phyloP scores from a whole-genome alignment of 2,329 filamentous ascomycete species.

The Penicillium sp. region DNA sequence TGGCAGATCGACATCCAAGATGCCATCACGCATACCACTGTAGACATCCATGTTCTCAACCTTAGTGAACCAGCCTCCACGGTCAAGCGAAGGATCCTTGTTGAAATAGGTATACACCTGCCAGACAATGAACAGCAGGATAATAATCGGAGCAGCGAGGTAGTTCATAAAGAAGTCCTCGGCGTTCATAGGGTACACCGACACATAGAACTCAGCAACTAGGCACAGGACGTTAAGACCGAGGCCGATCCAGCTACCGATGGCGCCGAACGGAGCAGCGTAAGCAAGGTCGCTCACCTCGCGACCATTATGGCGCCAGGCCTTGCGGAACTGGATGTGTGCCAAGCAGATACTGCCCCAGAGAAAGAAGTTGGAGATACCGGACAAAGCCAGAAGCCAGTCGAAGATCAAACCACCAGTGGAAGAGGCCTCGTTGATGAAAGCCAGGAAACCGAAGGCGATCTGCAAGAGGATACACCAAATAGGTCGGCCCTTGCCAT shows the following conservation, averaged over 20 bases:
- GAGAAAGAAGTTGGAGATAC: conserved; percentile 62
- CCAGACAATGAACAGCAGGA: conserved; percentile 42
- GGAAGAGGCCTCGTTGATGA: conserved; percentile 38
- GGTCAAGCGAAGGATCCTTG: conserved; percentile 22
- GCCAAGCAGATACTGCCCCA: conserved; percentile 66
- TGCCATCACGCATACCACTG: conserved; percentile 20
- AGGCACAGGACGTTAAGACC: conserved; percentile 55
- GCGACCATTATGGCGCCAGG: conserved; percentile 60
- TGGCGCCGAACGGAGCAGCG: conserved; percentile 58
- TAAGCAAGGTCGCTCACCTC: conserved; percentile 66
- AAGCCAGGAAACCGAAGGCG: conserved; percentile 43
- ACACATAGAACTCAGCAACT: conserved; percentile 47
- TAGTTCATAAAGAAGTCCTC: conserved; percentile 49
- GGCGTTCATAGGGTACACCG: conserved; percentile 33
- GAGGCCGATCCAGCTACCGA: conserved; percentile 63
- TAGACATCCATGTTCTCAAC: conserved; percentile 22
- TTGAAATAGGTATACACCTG: conserved; percentile 14
- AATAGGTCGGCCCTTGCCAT: conserved; percentile 47
- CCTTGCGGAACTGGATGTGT: conserved; percentile 67
- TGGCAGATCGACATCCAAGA: conserved; percentile 22
- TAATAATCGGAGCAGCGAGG: conserved; percentile 36
- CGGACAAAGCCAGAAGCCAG: conserved; percentile 65
- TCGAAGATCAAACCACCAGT: conserved; percentile 57
- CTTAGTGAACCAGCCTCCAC: conserved; percentile 18
- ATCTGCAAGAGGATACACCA: conserved; percentile 43